Evolutionary conservation across 768 basidiomycete species (phyloP).

Genomic region (Lepiota venenata): DNA sequence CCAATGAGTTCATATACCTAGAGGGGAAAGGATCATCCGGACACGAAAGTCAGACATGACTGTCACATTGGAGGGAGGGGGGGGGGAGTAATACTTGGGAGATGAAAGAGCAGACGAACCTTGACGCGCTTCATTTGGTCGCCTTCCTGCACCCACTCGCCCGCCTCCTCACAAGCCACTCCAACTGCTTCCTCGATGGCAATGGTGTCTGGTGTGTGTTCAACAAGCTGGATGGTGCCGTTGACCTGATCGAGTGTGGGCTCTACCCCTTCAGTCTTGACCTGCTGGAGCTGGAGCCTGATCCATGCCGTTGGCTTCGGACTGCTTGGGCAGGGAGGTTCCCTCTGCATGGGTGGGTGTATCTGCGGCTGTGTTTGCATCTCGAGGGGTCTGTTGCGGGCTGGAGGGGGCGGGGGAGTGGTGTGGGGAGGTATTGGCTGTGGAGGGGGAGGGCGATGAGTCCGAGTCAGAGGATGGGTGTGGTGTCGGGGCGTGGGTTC

Average conservation of each 20-base stretch:
- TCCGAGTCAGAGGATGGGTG: constrained; percentile 25
- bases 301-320: neutral
- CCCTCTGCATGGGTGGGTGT: neutral
- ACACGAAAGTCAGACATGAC: neutral
- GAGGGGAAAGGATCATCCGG: constrained; percentile 4
- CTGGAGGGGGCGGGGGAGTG: constrained; percentile 7
- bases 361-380: neutral
- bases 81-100: constrained; percentile 15
- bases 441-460: constrained; percentile 22
- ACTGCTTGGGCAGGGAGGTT: neutral
- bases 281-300: constrained; percentile 18
- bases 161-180: constrained; percentile 45
- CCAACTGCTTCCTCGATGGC: constrained; percentile 31
- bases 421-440: constrained; percentile 9
- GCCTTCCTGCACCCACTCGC: constrained; percentile 59
- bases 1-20: constrained; percentile 95
- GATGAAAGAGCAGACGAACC: constrained; percentile 38
- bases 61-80: neutral
- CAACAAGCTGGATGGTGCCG: constrained; percentile 43
- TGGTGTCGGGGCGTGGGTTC: constrained; percentile 18
- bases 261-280: constrained; percentile 33
- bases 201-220: constrained; percentile 36
- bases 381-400: neutral
- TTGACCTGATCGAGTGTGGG: constrained; percentile 31
- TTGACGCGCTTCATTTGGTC: constrained; percentile 85